Evolutionary conservation across 2,329 filamentous ascomycete species (phyloP), one percentile per base, ranked within the genome.

Genomic region (Fusarium coicis): DNA sequence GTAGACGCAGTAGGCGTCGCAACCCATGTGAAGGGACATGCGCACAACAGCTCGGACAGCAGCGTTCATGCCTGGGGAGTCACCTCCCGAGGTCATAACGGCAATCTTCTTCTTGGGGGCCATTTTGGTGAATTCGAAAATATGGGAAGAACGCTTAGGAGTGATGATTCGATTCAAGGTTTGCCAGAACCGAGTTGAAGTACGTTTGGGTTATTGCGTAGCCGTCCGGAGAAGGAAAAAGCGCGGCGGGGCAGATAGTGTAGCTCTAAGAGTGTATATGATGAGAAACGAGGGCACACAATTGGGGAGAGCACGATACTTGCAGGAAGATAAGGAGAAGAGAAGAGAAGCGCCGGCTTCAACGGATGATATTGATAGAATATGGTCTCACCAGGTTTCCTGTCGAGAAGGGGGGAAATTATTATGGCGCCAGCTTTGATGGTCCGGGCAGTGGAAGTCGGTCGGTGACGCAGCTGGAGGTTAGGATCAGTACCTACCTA

Each of bases 1-100:
- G 83, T 96, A 96, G 80, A 96, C 86, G 77, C 92, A 93, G 78
- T 90, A 96, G 69, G 93, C 88, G 77, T 95, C 93, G 80, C 93
- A 96, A 70, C 89, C 92, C 83, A 93, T 90, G 82, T 96, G 91
- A 76, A 98, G 94, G 56, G 95, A 90, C 89, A 95, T 97, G 76
- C 96, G 93, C 66, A 99, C 93, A 34, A 97, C 93, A 55, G 95
- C 94, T 70, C 95, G 90, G 42, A 98, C 94, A 40, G 93, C 93
- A 69, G 91, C 94, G 83, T 96, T 97, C 95, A 98, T 98, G 81
- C 95, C 95, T 5, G 94, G 95, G 74, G 94, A 94, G 87, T 98
- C 95, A 79, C 95, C 95, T 80, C 95, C 95, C 76, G 93, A 97
- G 79, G 95, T 98, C 92, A 98, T 94, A 82, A 98, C 91, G 74